Evolutionary conservation across 768 basidiomycete genomes (phyloP), one percentile per base, ranked within the genome.

Genomic region (Pholiota conissans): DNA sequence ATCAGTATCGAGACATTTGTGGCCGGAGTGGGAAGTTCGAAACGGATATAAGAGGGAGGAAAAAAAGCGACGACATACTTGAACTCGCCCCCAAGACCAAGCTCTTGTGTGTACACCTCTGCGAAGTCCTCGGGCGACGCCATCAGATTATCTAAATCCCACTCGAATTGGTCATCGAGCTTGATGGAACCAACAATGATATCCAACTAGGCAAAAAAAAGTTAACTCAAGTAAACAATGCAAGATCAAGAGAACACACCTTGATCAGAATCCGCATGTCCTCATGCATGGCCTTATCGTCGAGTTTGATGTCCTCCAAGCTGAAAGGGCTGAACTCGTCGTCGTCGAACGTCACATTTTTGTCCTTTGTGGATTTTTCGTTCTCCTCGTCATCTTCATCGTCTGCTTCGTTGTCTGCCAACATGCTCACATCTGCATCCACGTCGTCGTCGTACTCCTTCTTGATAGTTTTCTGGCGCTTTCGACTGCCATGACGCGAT

Each of bases 131-230:
- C 97, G 0, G 96, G 95, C 0, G 89, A 89, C 3, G 91, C 89
- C 46, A 81, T 79, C 20, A 77, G 73, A 55, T 90, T 93, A 63
- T 89, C 89, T 34, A 98, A 73, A 70, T 99, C 96, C 97, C 97
- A 99, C 69, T 98, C 97, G 67, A 98, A 96, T 67, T 95, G 91
- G 72, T 99, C 97, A 55, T 93, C 91, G 22, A 99, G 82, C 71
- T 95, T 95, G 76, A 95, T 85, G 6, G 89, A 86, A 22, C 93
- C 96, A 55, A 95, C 89, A 54, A 94, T 92, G 73, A 98, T 93
- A 73, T 98, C 96, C 60, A 99, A 83, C 95, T 98, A 67, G 6
- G 48, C 34, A 8, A 10, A 45, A 14, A 16, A 52, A 13, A 45
- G 57, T 27, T 32, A 47, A 55, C 24, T 24, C 14, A 6, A 18